phyloP scores from a whole-genome alignment of 805 yeast genomes.

The Candida michaelii region DNA sequence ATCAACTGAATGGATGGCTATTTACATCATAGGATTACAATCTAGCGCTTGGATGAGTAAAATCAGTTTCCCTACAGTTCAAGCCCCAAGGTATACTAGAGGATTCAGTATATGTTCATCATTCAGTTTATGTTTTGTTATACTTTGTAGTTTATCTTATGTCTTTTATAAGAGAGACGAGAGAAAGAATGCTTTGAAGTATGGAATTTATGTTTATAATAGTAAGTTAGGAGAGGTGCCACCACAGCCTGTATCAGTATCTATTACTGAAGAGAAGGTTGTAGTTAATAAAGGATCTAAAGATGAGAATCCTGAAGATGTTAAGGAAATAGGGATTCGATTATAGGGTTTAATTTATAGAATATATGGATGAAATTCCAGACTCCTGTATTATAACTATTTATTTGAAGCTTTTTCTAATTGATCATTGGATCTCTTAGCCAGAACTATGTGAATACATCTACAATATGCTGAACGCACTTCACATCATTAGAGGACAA shows the following conservation, averaged over 20 bases:
- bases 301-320: no score
- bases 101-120: conserved; percentile 50
- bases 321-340: no score
- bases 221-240: conserved; percentile 17
- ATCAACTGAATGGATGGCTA: conserved; percentile 21
- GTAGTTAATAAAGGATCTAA: no score
- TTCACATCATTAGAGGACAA: no score
- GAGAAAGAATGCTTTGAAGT: conserved; percentile 41
- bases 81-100: conserved; percentile 49
- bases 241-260: background rate
- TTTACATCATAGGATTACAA: conserved; percentile 22
- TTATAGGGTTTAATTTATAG: no score
- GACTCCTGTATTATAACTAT: no score
- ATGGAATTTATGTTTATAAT: conserved; percentile 51
- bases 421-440: no score
- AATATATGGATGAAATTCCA: no score
- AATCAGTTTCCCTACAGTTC: conserved; percentile 48
- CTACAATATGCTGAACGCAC: no score
- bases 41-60: conserved; percentile 34
- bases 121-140: conserved; percentile 28
- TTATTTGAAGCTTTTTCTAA: no score
- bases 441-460: no score
- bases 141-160: conserved; percentile 26
- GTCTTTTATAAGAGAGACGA: conserved; percentile 52
- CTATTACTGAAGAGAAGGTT: no score